A percentile compares a stretch with the other conserved stretches of the same genome.
Evolutionary conservation across 148 eudicot species (phyloP).

Genomic region (Salicornia ramosissima): DNA sequence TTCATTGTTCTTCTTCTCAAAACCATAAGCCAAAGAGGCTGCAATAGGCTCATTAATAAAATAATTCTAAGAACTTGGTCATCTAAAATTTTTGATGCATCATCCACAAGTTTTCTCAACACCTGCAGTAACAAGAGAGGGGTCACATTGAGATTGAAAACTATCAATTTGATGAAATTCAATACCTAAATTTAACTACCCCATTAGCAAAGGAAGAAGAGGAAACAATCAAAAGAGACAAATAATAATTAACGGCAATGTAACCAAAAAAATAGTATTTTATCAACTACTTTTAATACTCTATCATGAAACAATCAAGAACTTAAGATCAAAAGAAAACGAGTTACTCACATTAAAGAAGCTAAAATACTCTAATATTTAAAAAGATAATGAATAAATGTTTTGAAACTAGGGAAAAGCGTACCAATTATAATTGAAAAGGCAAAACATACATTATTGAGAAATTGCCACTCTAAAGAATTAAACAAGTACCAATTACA

Average conservation of each 20-base stretch:
- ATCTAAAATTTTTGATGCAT: slow-evolving; percentile 89
- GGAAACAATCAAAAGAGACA: too few relatives aligned
- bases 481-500: background rate
- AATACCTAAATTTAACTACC: background rate
- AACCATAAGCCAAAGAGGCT: slow-evolving; percentile 96
- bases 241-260: too few relatives aligned
- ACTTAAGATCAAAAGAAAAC: too few relatives aligned
- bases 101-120: slow-evolving; percentile 93
- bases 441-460: background rate
- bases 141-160: background rate
- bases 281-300: too few relatives aligned
- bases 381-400: background rate
- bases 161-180: background rate
- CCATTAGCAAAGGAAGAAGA: background rate
- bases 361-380: too few relatives aligned
- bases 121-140: slow-evolving; percentile 63
- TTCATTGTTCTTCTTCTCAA: slow-evolving; percentile 92
- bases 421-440: background rate
- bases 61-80: slow-evolving; percentile 83
- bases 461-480: background rate
- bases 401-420: background rate
- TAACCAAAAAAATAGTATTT: too few relatives aligned
- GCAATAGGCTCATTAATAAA: slow-evolving; percentile 98
- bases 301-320: too few relatives aligned
- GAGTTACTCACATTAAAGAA: too few relatives aligned